These are phyloP conservation scores for Bassia scoparia DNA, from an alignment of 148 eudicot genomes.

Conservation along the genomic window DNA sequence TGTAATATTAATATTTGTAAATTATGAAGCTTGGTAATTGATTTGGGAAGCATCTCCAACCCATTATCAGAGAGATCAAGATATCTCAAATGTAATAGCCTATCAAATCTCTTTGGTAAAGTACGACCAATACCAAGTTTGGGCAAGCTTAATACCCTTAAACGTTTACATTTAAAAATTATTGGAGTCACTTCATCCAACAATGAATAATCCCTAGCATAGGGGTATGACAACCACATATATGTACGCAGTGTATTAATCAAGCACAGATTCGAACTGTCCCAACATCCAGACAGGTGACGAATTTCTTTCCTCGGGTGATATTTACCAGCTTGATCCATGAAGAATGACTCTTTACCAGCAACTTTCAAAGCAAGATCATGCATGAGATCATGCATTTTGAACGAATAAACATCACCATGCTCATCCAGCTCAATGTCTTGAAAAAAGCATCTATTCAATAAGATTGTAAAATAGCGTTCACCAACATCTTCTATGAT, in stretches of 20 bases:
- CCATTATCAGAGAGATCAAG: slow-evolving; percentile 18
- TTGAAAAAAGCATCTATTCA: not conserved
- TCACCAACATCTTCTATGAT: not conserved
- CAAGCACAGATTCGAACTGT: not conserved
- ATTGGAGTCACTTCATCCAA: not conserved
- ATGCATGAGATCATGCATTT: slow-evolving; percentile 24
- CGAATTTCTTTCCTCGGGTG: not conserved
- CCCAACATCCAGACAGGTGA: not conserved
- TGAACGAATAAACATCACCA: slow-evolving; percentile 4
- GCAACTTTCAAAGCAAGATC: not conserved
- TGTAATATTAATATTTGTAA: slow-evolving; percentile 14
- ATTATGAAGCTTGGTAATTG: slow-evolving; percentile 27
- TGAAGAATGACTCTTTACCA: not conserved
- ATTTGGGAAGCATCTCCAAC: slow-evolving; percentile 7
- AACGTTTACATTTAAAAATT: not conserved
- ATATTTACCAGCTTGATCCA: not conserved
- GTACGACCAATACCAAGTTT: not conserved
- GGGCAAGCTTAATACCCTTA: slow-evolving; percentile 19
- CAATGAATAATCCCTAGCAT: not conserved
- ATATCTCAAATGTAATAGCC: slow-evolving; percentile 29
- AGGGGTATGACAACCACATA: not conserved
- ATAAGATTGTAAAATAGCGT: not conserved
- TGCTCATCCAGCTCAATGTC: not conserved
- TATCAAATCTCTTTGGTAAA: slow-evolving; percentile 22
- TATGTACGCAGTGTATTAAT: not conserved